A percentile compares a stretch with the other conserved stretches of the same genome.
Conservation (phyloP, 176 grass and related monocot genomes). For the maize (Zea mays) region DNA sequence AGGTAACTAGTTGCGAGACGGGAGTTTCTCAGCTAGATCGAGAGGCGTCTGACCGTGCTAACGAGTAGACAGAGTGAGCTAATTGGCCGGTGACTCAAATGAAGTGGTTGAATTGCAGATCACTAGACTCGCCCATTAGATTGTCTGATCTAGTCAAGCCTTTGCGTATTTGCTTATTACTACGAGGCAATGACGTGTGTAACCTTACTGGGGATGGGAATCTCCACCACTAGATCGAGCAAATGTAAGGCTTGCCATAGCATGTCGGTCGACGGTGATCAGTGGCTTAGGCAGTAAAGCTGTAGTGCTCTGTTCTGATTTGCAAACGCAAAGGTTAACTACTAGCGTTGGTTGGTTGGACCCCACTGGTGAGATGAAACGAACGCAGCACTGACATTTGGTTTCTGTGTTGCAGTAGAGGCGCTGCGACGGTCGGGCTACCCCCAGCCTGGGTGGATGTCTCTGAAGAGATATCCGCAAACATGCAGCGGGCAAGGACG, state of each 20-base stretch:
- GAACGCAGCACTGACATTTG: background rate
- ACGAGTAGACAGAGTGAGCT: background rate
- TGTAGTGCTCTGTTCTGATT: background rate
- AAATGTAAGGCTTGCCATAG: background rate
- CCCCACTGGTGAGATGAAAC: background rate
- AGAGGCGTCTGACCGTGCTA: background rate
- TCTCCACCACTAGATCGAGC: background rate
- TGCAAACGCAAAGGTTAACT: background rate
- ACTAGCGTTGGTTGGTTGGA: background rate
- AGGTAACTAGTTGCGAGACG: background rate
- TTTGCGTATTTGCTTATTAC: background rate
- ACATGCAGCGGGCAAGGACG: constrained; percentile 83
- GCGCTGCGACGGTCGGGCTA: constrained; percentile 53
- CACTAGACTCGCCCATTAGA: background rate
- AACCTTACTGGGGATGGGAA: background rate
- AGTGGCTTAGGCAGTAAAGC: background rate
- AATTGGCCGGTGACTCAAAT: background rate
- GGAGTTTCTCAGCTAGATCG: background rate
- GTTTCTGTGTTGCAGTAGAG: constrained; percentile 53
- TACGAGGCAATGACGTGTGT: background rate
- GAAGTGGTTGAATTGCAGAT: constrained; percentile 1
- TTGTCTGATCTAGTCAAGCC: background rate
- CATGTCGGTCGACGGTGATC: background rate
- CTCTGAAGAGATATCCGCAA: constrained; percentile 85
- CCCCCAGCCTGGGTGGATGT: constrained; percentile 95